Evolutionary conservation across 225 moss, liverwort and hornwort species (phyloP), one percentile per base, ranked within the genome.

Genomic region (Physcomitrium patens): DNA sequence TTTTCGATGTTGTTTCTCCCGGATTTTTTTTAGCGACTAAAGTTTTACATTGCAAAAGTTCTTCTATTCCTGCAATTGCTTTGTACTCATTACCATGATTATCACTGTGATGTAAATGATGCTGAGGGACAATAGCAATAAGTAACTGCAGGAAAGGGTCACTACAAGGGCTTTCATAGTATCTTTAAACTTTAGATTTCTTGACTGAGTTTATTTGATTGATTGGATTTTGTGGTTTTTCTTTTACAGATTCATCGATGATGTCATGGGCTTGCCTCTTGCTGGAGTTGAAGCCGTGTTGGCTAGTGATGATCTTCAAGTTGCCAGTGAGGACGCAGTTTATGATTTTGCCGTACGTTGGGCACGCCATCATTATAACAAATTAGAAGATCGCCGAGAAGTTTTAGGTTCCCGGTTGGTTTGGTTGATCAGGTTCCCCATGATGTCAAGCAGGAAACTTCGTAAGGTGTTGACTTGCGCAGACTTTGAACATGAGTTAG

Each of bases 381-480:
- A 95, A 71, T 37, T 86, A 11, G 99, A 99, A 69, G 99, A 95
- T 41, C 88, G 99, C 50, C 91, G 99, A 31, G 99, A 99, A 63
- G 80, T 99, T 71, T 80, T 95, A 68, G 99, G 91, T 68, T 77
- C 86, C 50, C 93, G 93, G 79, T 86, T 99, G 28, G 90, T 93
- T 19, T 87, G 90, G 86, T 83, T 95, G n/a, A 99, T 99, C 73
- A 87, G 99, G 42, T 99, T 99, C 71, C 99, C 99, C 37, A 99
- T 99, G 99, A 99, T 99, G 99, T 93, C 99, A 22, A 90, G 91
- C 75, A 89, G 99, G 76, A 95, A 95, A 75, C 95, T 99, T 66
- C 90, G 91, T 24, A 99, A 99, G 80, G 99, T 99, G 53, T 91
- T 95, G 64, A 90, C 86, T 46, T 99, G 99, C 86, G 88, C 60